Evolutionary conservation across 768 basidiomycete genomes (phyloP).

Genomic region (Russula emetica): DNA sequence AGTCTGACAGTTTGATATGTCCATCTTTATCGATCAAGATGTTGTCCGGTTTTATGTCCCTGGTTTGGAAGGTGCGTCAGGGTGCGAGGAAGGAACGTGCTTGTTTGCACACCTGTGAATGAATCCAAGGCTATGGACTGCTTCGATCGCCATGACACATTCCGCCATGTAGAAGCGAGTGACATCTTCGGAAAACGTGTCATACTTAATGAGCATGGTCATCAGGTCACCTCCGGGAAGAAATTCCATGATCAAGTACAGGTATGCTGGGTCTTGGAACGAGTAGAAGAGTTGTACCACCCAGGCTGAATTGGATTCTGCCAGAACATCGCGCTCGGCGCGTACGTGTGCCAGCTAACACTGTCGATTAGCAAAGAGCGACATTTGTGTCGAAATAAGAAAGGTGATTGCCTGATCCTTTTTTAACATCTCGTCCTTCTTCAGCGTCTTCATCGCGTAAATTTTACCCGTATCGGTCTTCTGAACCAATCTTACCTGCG

Average conservation of each 20-base stretch:
- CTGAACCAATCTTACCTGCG: constrained; percentile 85
- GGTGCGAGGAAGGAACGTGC: constrained; percentile 1
- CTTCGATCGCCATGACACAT: constrained; percentile 95
- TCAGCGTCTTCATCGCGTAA: constrained; percentile 97
- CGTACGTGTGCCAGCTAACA: constrained; percentile 91
- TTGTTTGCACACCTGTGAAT: constrained; percentile 76
- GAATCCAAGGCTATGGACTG: constrained; percentile 94
- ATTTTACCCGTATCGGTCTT: constrained; percentile 97
- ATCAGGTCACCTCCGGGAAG: constrained; percentile 97
- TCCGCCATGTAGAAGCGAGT: constrained; percentile 99
- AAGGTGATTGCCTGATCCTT: constrained; percentile 79
- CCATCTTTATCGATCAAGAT: constrained; percentile 97
- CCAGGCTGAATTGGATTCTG: constrained; percentile 93
- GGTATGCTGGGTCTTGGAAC: constrained; percentile 90
- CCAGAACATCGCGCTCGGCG: constrained; percentile 94
- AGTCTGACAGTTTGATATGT: constrained; percentile 97
- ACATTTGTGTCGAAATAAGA: not conserved
- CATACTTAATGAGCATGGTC: constrained; percentile 99
- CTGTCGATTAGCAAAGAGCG: constrained; percentile 2
- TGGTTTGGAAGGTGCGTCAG: constrained; percentile 35
- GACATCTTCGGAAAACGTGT: constrained; percentile 97
- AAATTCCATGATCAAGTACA: constrained; percentile 99
- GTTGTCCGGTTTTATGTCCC: constrained; percentile 99
- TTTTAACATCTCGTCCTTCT: constrained; percentile 98
- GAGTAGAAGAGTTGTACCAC: constrained; percentile 96